Evolutionary conservation across 2,329 filamentous ascomycete genomes (phyloP), one percentile per base, ranked within the genome.

Genomic region (Ophiostoma montium): DNA sequence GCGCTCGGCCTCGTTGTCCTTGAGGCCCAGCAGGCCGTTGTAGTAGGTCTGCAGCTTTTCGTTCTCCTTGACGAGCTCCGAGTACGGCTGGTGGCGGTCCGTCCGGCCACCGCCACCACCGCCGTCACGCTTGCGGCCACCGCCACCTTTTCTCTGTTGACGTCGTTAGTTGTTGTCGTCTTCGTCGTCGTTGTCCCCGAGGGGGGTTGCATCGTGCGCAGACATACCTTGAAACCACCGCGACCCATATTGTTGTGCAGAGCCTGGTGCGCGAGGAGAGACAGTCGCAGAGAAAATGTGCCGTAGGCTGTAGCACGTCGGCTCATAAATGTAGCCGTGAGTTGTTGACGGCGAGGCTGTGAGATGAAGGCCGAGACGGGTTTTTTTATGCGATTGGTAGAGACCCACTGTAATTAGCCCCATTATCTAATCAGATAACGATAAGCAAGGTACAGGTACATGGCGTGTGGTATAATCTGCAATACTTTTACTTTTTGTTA

Each of bases 21-120:
- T 74, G 8, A 96, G 69, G 52, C 88, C 76, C 6, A 85, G 74
- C 30, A 89, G 72, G 54, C 75, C 71, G 62, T 94, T 82, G 71
- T 98, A 98, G 70, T 84, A 96, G 55, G 73, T 71, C 68, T 96
- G 84, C 55, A 94, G 83, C 59, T 82, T 82, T 61, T 85, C 82
- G 66, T 98, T 95, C 58, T 80, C 70, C 70, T 89, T 92, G 58
- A 72, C 67, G 49, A 94, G 72, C 35, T 82, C 74, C 16, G 74
- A 68, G 62, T 78, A 81, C 7, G 52, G 12, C 48, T 61, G 62
- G 55, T 63, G 67, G 48, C 69, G 67, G 57, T 68, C 50, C 13
- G 50, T 50, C 31, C 49, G 54, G 36, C 53, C 70, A 23, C 48
- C 33, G 12, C 41, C 32, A 15, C 41, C 65, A 35, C 64, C 58